Evolutionary conservation across 106 monocot species (phyloP).

Genomic region (Hemerocallis citrina): DNA sequence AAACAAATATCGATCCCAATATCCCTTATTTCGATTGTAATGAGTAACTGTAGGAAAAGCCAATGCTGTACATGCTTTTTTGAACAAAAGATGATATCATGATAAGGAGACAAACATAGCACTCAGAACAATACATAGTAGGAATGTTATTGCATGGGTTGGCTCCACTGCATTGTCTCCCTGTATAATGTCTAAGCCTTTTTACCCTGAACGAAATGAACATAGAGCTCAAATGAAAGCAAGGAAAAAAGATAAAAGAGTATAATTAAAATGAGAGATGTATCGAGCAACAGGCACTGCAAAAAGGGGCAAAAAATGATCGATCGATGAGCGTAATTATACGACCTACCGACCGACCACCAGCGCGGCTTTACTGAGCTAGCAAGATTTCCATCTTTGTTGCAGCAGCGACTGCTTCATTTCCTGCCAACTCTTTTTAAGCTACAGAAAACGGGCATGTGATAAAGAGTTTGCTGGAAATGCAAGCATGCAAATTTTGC

Average conservation of each 20-base stretch:
- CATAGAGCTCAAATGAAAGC: background rate
- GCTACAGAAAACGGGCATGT: constrained; percentile 11
- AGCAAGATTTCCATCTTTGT: background rate
- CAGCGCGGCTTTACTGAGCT: background rate
- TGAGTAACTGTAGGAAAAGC: background rate
- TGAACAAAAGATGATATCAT: background rate
- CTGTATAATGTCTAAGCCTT: background rate
- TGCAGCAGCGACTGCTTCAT: background rate
- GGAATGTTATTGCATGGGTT: background rate
- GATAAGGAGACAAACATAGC: background rate
- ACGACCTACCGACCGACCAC: background rate
- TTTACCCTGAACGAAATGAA: constrained; percentile 10
- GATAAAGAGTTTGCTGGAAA: constrained; percentile 2
- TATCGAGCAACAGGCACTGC: constrained; percentile 1
- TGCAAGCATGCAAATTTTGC: constrained; percentile 9
- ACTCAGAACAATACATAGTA: background rate
- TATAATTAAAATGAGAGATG: too few species aligned
- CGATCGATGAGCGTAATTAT: background rate
- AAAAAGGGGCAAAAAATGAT: constrained; percentile 1
- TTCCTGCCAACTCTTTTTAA: background rate
- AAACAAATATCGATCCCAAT: background rate
- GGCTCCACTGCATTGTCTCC: background rate
- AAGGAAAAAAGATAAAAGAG: background rate
- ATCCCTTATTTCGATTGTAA: background rate
- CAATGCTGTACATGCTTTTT: background rate